phyloP scores from a whole-genome alignment of 345 rosid genomes.

The Syzygium oleosum region DNA sequence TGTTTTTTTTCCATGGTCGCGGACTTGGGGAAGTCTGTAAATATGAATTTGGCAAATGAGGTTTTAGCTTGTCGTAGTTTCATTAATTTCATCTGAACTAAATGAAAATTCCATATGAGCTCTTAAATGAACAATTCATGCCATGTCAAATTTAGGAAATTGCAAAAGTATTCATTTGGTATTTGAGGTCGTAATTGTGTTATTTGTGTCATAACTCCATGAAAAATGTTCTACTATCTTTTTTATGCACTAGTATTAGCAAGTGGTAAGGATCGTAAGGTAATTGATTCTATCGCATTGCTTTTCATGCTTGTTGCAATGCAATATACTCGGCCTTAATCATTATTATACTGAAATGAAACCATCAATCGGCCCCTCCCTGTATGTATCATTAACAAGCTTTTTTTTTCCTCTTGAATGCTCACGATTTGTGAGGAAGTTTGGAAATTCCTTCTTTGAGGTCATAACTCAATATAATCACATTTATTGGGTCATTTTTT shows the following conservation, averaged over 20 bases:
- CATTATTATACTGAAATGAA: rapidly evolving
- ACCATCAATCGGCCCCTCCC: rapidly evolving
- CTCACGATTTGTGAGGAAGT: not conserved
- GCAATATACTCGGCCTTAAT: too few relatives aligned
- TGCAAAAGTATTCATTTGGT: not conserved
- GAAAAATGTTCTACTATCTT: not conserved
- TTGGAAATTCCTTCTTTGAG: too few relatives aligned
- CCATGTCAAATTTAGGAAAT: not conserved
- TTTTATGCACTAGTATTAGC: not conserved
- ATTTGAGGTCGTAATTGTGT: not conserved
- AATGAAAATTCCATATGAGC: not conserved
- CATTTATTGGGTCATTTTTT: too few relatives aligned
- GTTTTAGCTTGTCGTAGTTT: not conserved
- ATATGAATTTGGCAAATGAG: not conserved
- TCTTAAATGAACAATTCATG: not conserved
- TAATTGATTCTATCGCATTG: not conserved
- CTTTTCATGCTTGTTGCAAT: too few relatives aligned
- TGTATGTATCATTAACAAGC: too few relatives aligned
- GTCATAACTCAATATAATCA: not conserved
- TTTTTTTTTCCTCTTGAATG: too few relatives aligned
- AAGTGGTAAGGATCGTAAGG: not conserved
- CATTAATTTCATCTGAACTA: not conserved
- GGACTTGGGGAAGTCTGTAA: not conserved
- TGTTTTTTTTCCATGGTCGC: not conserved
- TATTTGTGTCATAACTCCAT: not conserved